Evolutionary conservation across 73 alveolate species (phyloP).

Genomic region (Effrenium voratum): DNA sequence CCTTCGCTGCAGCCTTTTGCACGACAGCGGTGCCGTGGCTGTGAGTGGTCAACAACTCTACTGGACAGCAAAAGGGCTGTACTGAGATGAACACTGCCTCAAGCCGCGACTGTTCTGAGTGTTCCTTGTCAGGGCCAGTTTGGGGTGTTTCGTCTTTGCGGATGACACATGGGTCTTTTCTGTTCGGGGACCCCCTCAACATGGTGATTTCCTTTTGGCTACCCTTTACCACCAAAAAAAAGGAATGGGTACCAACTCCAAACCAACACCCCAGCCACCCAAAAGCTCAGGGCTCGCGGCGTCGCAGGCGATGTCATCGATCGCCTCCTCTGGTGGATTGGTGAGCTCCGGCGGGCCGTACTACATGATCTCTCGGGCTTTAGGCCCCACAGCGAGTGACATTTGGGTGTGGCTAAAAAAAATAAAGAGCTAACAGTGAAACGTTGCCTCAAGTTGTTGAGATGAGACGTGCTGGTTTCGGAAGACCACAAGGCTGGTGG

Average conservation of each 20-base stretch:
- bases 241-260: background rate
- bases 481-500: background rate
- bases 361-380: slow-evolving; percentile 83
- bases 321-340: slow-evolving; percentile 80
- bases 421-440: background rate
- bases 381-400: slow-evolving; percentile 26
- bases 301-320: slow-evolving; percentile 66
- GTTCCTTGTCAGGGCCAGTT: too few species aligned
- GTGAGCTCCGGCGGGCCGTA: slow-evolving; percentile 90
- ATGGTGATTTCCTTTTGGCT: too few species aligned
- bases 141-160: background rate
- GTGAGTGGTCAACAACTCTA: background rate
- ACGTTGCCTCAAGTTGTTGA: background rate
- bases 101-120: too few species aligned
- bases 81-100: too few species aligned
- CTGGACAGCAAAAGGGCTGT: too few species aligned
- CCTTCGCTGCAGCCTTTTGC: slow-evolving; percentile 92
- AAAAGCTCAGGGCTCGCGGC: background rate
- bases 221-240: too few species aligned
- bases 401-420: too few species aligned
- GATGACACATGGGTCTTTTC: too few species aligned
- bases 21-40: background rate
- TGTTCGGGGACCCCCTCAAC: background rate
- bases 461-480: background rate
- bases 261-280: too few species aligned